phyloP scores from a whole-genome alignment of 179 eudicot genomes.

The Silene noctiflora region DNA sequence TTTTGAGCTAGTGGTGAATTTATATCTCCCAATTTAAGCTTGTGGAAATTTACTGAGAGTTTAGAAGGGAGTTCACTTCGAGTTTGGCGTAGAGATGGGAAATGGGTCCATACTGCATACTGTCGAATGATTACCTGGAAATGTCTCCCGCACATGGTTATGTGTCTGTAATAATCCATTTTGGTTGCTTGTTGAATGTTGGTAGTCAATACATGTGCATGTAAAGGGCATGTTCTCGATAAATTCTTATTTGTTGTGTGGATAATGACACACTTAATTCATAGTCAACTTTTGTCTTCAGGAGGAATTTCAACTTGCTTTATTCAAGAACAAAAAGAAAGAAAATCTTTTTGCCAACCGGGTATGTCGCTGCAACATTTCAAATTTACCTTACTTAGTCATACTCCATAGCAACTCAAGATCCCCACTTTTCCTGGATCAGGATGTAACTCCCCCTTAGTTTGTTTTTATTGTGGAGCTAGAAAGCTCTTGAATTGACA shows the following conservation, averaged over 20 bases:
- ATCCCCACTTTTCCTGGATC: too few species aligned
- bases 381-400: neutral
- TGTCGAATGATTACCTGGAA: neutral
- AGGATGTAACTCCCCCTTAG: too few species aligned
- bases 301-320: conserved; percentile 93
- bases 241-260: neutral
- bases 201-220: neutral
- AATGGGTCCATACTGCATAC: neutral
- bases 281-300: conserved; percentile 32
- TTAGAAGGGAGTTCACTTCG: neutral
- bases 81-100: conserved; percentile 4
- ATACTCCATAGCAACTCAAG: neutral
- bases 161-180: neutral
- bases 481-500: neutral
- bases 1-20: neutral
- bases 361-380: conserved; percentile 37
- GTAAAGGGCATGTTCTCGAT: neutral
- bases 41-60: too few species aligned
- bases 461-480: neutral
- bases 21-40: neutral
- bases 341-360: conserved; percentile 90
- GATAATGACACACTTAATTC: conserved; percentile 5
- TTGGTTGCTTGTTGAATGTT: neutral
- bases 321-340: conserved; percentile 82
- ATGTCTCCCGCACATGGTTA: neutral